These are phyloP conservation scores for Pythium brassicae DNA, from an alignment of 352 stramenopile genomes.

Conservation along the genomic window DNA sequence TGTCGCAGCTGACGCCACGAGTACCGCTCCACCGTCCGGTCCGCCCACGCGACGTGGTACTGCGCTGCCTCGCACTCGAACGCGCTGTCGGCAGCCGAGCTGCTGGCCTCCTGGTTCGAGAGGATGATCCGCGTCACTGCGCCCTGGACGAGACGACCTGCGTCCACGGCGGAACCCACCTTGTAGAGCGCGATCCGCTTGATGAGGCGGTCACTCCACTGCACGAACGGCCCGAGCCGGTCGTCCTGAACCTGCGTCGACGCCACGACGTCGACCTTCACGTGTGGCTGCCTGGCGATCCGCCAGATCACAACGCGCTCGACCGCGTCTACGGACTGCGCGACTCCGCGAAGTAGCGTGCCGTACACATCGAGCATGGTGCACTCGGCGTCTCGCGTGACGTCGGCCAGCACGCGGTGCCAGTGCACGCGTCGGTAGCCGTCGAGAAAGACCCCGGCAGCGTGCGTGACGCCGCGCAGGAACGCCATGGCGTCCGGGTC, in stretches of 20 bases:
- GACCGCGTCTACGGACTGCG: constrained; percentile 32
- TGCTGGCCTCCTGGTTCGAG: neutral
- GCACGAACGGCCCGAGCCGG: constrained; percentile 49
- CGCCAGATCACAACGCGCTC: constrained; percentile 56
- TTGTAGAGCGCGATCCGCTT: constrained; percentile 60
- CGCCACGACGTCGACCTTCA: constrained; percentile 43
- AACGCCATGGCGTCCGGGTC: constrained; percentile 53
- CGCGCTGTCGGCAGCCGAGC: neutral
- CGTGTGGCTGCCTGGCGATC: constrained; percentile 19
- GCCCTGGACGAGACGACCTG: constrained; percentile 25
- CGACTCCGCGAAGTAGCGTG: constrained; percentile 36
- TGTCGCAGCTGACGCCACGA: constrained; percentile 49
- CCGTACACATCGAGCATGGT: constrained; percentile 57
- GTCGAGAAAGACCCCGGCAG: constrained; percentile 38
- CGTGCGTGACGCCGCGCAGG: constrained; percentile 32
- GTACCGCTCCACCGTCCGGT: constrained; percentile 38
- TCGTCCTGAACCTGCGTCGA: constrained; percentile 56
- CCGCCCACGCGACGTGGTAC: constrained; percentile 58
- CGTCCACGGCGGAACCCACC: constrained; percentile 17
- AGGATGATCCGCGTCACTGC: constrained; percentile 20
- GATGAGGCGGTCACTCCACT: constrained; percentile 53
- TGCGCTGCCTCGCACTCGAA: constrained; percentile 28
- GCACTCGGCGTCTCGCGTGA: constrained; percentile 29
- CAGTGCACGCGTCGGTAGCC: constrained; percentile 50
- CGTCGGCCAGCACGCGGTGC: constrained; percentile 37